Conservation (phyloP, 164 flowering plant genomes). For the Dillenia suffruticosa region DNA sequence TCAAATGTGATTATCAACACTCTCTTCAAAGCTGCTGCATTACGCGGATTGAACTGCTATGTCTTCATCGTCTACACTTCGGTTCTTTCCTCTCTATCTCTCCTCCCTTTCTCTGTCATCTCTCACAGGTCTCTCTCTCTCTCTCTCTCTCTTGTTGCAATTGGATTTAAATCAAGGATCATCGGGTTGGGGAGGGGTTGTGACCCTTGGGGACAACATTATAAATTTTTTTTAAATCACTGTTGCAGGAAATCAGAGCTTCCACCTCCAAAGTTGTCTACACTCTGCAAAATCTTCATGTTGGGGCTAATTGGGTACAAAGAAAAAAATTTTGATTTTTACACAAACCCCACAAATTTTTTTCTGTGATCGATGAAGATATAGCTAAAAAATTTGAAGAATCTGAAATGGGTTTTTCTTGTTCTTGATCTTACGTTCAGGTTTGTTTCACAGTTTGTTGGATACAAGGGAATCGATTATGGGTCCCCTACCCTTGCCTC, state of each 20-base stretch:
- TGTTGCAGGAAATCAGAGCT: background rate
- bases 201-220: no score
- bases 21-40: conserved; percentile 42
- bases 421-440: conserved; percentile 3
- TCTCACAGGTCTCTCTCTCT: conserved; percentile 11
- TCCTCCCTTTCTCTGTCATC: conserved; percentile 26
- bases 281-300: conserved; percentile 17
- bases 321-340: background rate
- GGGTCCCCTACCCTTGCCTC: conserved; percentile 34
- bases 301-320: conserved; percentile 25
- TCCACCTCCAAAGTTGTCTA: conserved; percentile 4
- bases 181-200: no score
- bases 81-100: conserved; percentile 30
- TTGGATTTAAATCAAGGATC: no score
- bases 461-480: conserved; percentile 14
- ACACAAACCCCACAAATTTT: background rate
- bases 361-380: background rate
- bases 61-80: conserved; percentile 33
- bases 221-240: no score
- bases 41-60: conserved; percentile 27
- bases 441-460: conserved; percentile 2
- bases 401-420: background rate
- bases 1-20: conserved; percentile 41
- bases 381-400: no score
- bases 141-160: background rate